phyloP scores from a whole-genome alignment of 345 rosid species.

The Boechera divaricarpa region DNA sequence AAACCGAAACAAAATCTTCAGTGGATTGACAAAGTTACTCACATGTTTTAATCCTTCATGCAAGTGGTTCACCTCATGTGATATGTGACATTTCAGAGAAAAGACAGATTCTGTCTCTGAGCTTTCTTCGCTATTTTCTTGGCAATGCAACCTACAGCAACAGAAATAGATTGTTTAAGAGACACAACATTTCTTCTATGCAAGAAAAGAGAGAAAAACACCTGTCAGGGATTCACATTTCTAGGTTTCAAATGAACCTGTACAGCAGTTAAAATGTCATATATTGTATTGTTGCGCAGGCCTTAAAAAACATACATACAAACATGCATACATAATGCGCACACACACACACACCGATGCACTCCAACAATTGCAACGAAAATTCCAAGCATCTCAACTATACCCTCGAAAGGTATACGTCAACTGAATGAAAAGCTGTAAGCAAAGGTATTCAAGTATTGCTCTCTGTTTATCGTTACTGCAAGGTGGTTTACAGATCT shows the following conservation, averaged over 20 bases:
- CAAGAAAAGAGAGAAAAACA: slow-evolving; percentile 7
- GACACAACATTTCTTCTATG: neutral
- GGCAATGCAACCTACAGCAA: slow-evolving; percentile 73
- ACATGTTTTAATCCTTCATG: slow-evolving; percentile 94
- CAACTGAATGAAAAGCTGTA: neutral
- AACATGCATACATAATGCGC: no score
- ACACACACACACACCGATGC: neutral
- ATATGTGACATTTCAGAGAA: slow-evolving; percentile 92
- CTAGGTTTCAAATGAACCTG: neutral
- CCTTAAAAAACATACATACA: no score
- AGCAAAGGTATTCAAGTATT: neutral
- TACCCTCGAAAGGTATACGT: neutral
- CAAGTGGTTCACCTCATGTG: slow-evolving; percentile 95
- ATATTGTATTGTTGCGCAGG: neutral
- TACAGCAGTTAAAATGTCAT: neutral
- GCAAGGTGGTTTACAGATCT: neutral
- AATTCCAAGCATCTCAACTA: neutral
- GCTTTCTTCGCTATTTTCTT: slow-evolving; percentile 68
- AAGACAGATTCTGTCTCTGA: slow-evolving; percentile 73
- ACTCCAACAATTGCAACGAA: neutral
- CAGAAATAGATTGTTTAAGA: slow-evolving; percentile 5
- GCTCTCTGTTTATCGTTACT: neutral
- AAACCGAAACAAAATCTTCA: neutral
- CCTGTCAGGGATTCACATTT: neutral
- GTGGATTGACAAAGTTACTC: slow-evolving; percentile 39